Conservation (phyloP, 2,329 filamentous ascomycete species). For the Penicillium fuscoglaucum region DNA sequence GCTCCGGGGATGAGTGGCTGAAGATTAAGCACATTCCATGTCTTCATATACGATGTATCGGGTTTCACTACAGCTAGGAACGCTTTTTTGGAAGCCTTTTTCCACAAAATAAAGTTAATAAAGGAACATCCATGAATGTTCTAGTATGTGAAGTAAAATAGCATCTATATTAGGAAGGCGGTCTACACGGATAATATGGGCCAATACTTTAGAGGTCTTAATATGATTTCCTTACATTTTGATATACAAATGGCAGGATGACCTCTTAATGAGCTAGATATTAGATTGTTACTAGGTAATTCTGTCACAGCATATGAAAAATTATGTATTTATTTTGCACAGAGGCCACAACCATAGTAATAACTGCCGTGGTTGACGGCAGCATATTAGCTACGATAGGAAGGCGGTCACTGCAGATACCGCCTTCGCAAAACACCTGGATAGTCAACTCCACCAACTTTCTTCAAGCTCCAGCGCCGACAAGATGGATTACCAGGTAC, state of each 20-base stretch:
- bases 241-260: background rate
- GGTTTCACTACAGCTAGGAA: background rate
- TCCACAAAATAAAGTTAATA: background rate
- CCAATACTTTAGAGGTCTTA: background rate
- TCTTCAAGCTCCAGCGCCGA: constrained; percentile 3
- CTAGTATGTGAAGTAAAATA: background rate
- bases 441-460: constrained; percentile 16
- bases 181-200: background rate
- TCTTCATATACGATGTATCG: too few relatives aligned
- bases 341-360: background rate
- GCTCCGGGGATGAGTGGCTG: background rate
- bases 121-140: too few relatives aligned
- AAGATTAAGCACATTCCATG: background rate
- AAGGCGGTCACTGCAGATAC: constrained; percentile 1
- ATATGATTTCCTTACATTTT: background rate
- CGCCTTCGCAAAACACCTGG: constrained; percentile 5
- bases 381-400: background rate
- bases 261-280: too few relatives aligned
- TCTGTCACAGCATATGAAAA: background rate
- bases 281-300: background rate
- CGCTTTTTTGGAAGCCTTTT: background rate
- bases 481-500: constrained; percentile 55
- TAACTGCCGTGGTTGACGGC: background rate
- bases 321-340: background rate
- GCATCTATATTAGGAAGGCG: background rate